Percentiles rank a stretch among this genome's conserved stretches.
Evolutionary conservation across 2,329 filamentous ascomycete genomes (phyloP).

Genomic region (Sphaerulina vaccinii): DNA sequence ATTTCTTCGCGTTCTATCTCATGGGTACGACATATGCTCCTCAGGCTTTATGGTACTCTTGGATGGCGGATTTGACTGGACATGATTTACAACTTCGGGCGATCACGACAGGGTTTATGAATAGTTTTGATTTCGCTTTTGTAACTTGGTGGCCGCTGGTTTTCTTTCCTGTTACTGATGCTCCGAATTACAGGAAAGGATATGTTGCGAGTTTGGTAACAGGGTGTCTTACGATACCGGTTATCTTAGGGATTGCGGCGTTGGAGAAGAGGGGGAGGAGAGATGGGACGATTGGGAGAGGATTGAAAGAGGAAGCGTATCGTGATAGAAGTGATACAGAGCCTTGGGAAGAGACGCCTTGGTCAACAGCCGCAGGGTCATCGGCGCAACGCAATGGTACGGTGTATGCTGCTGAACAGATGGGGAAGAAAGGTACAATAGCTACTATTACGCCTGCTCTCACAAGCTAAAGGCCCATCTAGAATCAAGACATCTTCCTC

Average conservation of each 20-base stretch:
- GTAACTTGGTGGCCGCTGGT: slow-evolving; percentile 25
- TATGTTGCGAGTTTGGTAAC: slow-evolving; percentile 25
- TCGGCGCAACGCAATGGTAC: not conserved
- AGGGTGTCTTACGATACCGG: slow-evolving; percentile 19
- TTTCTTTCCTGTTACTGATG: slow-evolving; percentile 27
- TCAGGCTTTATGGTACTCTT: slow-evolving; percentile 50
- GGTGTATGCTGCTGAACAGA: not conserved
- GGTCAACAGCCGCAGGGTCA: slow-evolving; percentile 3
- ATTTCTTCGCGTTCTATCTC: slow-evolving; percentile 48
- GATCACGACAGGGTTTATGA: slow-evolving; percentile 41
- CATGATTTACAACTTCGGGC: slow-evolving; percentile 45
- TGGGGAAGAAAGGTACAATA: slow-evolving; percentile 3
- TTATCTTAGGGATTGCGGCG: slow-evolving; percentile 15
- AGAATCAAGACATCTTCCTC: slow-evolving; percentile 12
- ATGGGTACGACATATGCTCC: slow-evolving; percentile 49
- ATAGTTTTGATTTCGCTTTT: slow-evolving; percentile 24
- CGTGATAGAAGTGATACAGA: not conserved
- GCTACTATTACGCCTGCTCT: slow-evolving; percentile 6
- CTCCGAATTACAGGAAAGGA: slow-evolving; percentile 26
- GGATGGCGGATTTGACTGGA: slow-evolving; percentile 48
- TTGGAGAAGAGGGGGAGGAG: slow-evolving; percentile 15
- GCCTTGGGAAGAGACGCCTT: slow-evolving; percentile 9
- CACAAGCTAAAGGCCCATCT: not conserved
- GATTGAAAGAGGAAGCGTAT: not conserved
- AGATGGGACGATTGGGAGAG: slow-evolving; percentile 14